Conservation (phyloP, 805 yeast genomes). For the Candida stauntonica region DNA sequence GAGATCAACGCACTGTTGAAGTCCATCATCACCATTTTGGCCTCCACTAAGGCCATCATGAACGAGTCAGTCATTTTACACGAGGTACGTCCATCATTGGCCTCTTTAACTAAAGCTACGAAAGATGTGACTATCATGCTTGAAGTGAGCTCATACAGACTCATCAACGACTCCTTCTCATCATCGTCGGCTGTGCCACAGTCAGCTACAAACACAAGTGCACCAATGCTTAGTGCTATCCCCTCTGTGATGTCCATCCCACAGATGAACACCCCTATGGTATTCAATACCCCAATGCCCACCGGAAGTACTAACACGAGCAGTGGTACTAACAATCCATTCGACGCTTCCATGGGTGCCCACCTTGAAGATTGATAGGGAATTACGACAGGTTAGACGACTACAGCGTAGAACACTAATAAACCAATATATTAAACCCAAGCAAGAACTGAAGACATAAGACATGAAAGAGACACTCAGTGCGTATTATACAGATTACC, state of each 20-base stretch:
- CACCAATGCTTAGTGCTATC: conserved; percentile 24
- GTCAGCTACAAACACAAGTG: conserved; percentile 14
- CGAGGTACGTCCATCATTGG: conserved; percentile 75
- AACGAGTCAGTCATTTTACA: conserved; percentile 74
- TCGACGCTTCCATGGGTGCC: conserved; percentile 23
- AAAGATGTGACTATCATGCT: conserved; percentile 87
- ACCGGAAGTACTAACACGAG: conserved; percentile 5
- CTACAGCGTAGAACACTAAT: too few relatives aligned
- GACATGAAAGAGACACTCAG: conserved; percentile 1
- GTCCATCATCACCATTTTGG: conserved; percentile 77
- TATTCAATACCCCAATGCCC: conserved; percentile 8
- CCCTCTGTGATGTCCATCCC: conserved; percentile 30
- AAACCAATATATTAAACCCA: neutral
- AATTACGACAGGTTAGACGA: too few relatives aligned
- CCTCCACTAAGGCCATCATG: conserved; percentile 78
- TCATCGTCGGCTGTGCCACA: conserved; percentile 16
- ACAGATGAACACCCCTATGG: conserved; percentile 26
- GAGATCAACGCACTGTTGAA: conserved; percentile 78
- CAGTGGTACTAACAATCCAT: conserved; percentile 18
- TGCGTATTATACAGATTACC: conserved; percentile 10
- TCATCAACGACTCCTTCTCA: conserved; percentile 24
- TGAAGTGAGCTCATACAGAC: conserved; percentile 56
- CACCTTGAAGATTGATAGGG: conserved; percentile 6
- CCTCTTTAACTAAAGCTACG: conserved; percentile 79
- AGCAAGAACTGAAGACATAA: neutral